Base-by-base conservation (phyloP, 148 eudicot species). In the Pharnaceum exiguum region DNA sequence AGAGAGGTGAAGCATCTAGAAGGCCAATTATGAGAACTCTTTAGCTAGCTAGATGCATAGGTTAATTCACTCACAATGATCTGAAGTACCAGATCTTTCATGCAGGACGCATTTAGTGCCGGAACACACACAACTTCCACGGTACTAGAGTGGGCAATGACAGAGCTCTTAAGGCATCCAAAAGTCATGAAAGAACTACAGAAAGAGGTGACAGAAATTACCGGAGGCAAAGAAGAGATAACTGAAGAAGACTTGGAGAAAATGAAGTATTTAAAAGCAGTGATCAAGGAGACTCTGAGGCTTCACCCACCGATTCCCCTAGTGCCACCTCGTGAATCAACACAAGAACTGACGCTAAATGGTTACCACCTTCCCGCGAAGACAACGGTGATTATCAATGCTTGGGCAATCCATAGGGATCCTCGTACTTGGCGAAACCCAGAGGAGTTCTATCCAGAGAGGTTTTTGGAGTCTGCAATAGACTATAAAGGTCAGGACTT, bases 391-490 rank as follows among this genome's bases (percentile, higher is more conserved):
- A 16, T 78, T 0, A 32, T 55, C 15, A 78, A 78, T 47, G 77
- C 40, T 2, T 59, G 66, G 63, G 74, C 79, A 4, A 60, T 78
- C 5, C 70, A 60, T 2, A 55, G 65, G 22, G 76, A 78, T 26
- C 76, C 79, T 0, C 15, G 3, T 3, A 29, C 11, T 12, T 74
- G 79, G 83, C 60, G 55, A n/a, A 43, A 32, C 0, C 74, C 74
- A 0, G 63, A 74, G 7, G 73, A 62, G 59, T 78, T 70, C 27
- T 7, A 4, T 4, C 82, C 82, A 3, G 74, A 71, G 47, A 78
- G 82, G 59, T 78, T 74, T 25, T 10, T 60, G 38, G 18, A 56
- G 10, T 57, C 37, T 18, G 7, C 52, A 1, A 40, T 64, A 0
- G 79, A 67, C 17, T 71, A 43, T 25, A 67, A 59, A 40, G 79